These are phyloP conservation scores for Fusarium acutatum DNA, from an alignment of 2,329 filamentous ascomycete genomes.

Conservation along the genomic window DNA sequence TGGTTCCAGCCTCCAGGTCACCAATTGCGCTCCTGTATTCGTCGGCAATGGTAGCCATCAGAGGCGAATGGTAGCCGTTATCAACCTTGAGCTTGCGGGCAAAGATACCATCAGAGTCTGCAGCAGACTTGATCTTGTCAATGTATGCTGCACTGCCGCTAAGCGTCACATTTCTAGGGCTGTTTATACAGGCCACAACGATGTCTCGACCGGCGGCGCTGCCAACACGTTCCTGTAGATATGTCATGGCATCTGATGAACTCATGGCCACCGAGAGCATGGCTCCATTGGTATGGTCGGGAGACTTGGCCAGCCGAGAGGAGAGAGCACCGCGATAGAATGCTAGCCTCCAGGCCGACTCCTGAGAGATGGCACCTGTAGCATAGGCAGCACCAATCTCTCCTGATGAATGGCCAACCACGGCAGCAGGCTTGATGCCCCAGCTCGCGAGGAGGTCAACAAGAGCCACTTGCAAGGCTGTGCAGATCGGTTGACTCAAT, in stretches of 20 bases:
- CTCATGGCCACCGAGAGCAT: conserved; percentile 48
- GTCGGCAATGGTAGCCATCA: conserved; percentile 48
- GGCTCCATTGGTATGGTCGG: conserved; percentile 20
- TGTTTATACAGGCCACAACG: conserved; percentile 25
- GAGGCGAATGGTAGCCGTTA: conserved; percentile 59
- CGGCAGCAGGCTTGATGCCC: conserved; percentile 42
- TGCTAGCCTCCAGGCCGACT: conserved; percentile 46
- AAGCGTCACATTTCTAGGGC: conserved; percentile 19
- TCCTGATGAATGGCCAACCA: conserved; percentile 51
- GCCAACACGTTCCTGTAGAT: conserved; percentile 12
- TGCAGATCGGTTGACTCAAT: conserved; percentile 61
- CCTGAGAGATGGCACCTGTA: conserved; percentile 39
- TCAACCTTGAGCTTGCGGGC: conserved; percentile 49
- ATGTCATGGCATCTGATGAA: conserved; percentile 28
- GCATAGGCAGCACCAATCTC: conserved; percentile 54
- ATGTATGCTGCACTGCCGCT: conserved; percentile 15
- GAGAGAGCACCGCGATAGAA: conserved; percentile 47
- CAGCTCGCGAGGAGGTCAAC: conserved; percentile 47
- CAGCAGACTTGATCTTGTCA: conserved; percentile 1
- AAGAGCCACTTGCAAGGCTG: conserved; percentile 61
- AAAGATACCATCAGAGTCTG: conserved; percentile 11
- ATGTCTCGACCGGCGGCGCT: neutral
- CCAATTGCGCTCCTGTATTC: neutral
- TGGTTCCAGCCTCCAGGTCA: neutral
- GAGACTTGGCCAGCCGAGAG: neutral